Percentiles rank a stretch among this genome's conserved stretches.
phyloP scores from a whole-genome alignment of 2,329 filamentous ascomycete genomes.

The Didymella glomerata region DNA sequence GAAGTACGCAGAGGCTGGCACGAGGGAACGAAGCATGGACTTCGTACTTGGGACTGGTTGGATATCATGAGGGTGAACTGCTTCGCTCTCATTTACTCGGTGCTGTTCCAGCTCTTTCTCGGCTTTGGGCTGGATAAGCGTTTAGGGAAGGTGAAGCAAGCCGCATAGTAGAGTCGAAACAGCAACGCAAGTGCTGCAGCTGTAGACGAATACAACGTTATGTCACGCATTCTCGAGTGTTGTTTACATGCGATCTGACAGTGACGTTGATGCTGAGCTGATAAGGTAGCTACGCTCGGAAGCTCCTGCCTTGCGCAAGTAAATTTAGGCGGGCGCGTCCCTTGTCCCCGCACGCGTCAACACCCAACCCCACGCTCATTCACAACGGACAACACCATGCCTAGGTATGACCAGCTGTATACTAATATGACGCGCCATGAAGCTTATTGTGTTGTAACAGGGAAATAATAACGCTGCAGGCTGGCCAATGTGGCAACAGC shows the following conservation, averaged over 20 bases:
- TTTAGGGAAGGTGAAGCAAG: conserved; percentile 27
- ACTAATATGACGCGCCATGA: conserved; percentile 1
- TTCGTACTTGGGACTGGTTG: conserved; percentile 41
- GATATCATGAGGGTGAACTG: conserved; percentile 47
- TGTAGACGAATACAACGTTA: conserved; percentile 14
- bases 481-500: conserved; percentile 99
- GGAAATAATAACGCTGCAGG: conserved; percentile 99
- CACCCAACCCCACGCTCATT: conserved; percentile 31
- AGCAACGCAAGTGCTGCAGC: conserved; percentile 26
- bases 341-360: conserved; percentile 42
- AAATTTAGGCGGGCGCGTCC: conserved; percentile 34
- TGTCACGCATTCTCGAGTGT: background rate
- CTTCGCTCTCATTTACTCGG: conserved; percentile 45
- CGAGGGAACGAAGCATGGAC: conserved; percentile 43
- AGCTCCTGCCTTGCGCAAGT: conserved; percentile 8
- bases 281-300: conserved; percentile 12
- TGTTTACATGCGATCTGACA: background rate
- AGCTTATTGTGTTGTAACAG: conserved; percentile 58
- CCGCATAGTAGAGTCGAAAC: conserved; percentile 15
- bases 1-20: conserved; percentile 61
- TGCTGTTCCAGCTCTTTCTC: conserved; percentile 45
- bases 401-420: conserved; percentile 41
- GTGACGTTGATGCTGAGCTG: conserved; percentile 1
- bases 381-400: conserved; percentile 43
- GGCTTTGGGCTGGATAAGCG: conserved; percentile 34